These are phyloP conservation scores for Psilocybe sp. DNA, from an alignment of 768 basidiomycete species.

Conservation along the genomic window DNA sequence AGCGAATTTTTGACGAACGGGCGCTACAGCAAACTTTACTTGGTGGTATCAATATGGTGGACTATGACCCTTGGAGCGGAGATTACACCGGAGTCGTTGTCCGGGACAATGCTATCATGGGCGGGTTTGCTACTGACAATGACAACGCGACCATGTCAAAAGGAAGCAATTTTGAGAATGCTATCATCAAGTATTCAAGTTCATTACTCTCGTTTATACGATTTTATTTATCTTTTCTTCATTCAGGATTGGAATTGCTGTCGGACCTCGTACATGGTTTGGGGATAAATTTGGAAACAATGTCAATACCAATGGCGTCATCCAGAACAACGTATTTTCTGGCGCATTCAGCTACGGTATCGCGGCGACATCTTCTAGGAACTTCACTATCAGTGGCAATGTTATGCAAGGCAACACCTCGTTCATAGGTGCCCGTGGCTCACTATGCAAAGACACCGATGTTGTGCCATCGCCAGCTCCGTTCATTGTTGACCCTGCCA, in stretches of 20 bases:
- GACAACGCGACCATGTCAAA: conserved; percentile 35
- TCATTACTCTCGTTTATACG: neutral
- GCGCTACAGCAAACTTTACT: conserved; percentile 56
- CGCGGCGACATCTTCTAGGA: conserved; percentile 56
- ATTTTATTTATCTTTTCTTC: neutral
- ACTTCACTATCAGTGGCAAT: conserved; percentile 69
- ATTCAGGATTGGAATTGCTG: conserved; percentile 72
- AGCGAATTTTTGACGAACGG: neutral
- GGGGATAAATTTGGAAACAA: conserved; percentile 48
- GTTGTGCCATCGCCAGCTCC: conserved; percentile 51
- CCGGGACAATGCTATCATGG: conserved; percentile 61
- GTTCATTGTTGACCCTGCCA: conserved; percentile 54
- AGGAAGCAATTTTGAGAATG: conserved; percentile 56
- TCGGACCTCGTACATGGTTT: conserved; percentile 79
- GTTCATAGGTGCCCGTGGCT: conserved; percentile 68
- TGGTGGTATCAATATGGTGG: conserved; percentile 80
- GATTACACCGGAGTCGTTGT: conserved; percentile 65
- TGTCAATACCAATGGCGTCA: conserved; percentile 52
- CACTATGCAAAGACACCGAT: conserved; percentile 55
- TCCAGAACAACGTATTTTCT: conserved; percentile 54
- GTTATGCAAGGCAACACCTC: conserved; percentile 64
- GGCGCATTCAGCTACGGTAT: conserved; percentile 77
- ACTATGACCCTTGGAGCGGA: conserved; percentile 65
- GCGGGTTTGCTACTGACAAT: conserved; percentile 60
- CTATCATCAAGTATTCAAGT: conserved; percentile 64